Conservation (phyloP, 495 filamentous ascomycete species). For the Talaromyces trachyspermus region DNA sequence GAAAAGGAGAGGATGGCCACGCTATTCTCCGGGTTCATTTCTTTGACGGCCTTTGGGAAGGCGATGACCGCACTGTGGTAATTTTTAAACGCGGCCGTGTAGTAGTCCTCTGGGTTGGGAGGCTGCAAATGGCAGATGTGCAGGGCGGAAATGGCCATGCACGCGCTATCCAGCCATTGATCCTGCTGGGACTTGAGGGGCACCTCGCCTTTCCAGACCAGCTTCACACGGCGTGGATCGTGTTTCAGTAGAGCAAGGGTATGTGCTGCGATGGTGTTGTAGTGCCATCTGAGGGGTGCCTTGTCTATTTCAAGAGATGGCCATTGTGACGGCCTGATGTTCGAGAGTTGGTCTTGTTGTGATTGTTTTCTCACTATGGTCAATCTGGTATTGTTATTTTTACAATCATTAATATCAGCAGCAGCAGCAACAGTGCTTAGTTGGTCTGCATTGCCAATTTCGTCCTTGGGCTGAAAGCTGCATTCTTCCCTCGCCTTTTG, state of each 20-base stretch:
- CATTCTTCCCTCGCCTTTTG: slow-evolving; percentile 8
- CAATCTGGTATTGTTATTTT: too few species aligned
- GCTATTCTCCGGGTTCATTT: slow-evolving; percentile 7
- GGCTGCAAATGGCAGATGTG: slow-evolving; percentile 7
- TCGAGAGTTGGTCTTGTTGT: neutral
- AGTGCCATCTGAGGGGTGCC: slow-evolving; percentile 4
- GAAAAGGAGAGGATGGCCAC: slow-evolving; percentile 6
- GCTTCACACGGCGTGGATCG: slow-evolving; percentile 4
- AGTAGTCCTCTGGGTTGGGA: slow-evolving; percentile 3
- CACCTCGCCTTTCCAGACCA: slow-evolving; percentile 7
- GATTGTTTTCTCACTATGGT: neutral
- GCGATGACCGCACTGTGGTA: slow-evolving; percentile 5
- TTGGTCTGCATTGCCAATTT: neutral
- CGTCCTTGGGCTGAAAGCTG: slow-evolving; percentile 5
- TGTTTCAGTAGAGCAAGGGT: slow-evolving; percentile 3
- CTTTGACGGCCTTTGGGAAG: slow-evolving; percentile 7
- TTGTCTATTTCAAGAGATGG: slow-evolving; percentile 4
- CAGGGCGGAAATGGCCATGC: slow-evolving; percentile 2
- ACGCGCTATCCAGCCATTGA: neutral
- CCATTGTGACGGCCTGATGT: neutral
- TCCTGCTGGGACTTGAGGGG: neutral
- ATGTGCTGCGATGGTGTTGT: neutral
- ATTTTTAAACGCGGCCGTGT: slow-evolving; percentile 6
- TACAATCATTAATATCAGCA: neutral
- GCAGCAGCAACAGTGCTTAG: too few species aligned